Conservation (phyloP, 148 eudicot genomes). For the Linanthus parryae region DNA sequence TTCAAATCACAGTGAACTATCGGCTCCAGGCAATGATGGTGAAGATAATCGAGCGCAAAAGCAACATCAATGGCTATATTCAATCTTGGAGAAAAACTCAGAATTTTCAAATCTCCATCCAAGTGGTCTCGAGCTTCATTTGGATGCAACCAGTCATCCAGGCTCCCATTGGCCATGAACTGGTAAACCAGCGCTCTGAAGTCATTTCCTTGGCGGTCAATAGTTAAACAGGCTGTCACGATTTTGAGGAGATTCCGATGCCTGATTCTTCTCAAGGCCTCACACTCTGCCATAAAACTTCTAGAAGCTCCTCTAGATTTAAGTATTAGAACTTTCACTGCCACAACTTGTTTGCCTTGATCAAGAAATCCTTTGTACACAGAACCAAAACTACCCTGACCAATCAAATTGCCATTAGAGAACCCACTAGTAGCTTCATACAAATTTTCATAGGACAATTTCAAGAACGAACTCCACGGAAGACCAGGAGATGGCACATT, state of each 20-base stretch:
- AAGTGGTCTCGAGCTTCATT: neutral
- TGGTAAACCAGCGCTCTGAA: slow-evolving; percentile 20
- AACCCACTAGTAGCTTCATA: slow-evolving; percentile 20
- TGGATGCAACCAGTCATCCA: slow-evolving; percentile 23
- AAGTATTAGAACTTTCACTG: slow-evolving; percentile 24
- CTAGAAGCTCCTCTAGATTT: slow-evolving; percentile 16
- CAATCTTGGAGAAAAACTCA: slow-evolving; percentile 12
- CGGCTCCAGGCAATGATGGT: slow-evolving; percentile 6
- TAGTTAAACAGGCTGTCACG: slow-evolving; percentile 18
- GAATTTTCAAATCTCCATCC: slow-evolving; percentile 3
- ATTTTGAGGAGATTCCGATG: slow-evolving; percentile 25
- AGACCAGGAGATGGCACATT: neutral
- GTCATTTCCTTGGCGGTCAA: slow-evolving; percentile 11
- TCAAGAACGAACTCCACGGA: neutral
- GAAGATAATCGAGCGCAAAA: slow-evolving; percentile 24
- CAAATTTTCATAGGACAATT: slow-evolving; percentile 19
- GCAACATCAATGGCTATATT: slow-evolving; percentile 26
- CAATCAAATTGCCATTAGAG: slow-evolving; percentile 15
- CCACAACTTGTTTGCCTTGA: slow-evolving; percentile 6
- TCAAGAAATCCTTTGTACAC: slow-evolving; percentile 19
- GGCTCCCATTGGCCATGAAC: slow-evolving; percentile 25
- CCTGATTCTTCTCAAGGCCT: slow-evolving; percentile 15
- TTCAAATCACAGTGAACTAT: slow-evolving; percentile 16
- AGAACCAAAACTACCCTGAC: slow-evolving; percentile 20
- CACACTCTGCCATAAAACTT: slow-evolving; percentile 25